A percentile compares a stretch with the other conserved stretches of the same genome.
Evolutionary conservation across 2,329 filamentous ascomycete genomes (phyloP).

Genomic region (Colletotrichum shisoi): DNA sequence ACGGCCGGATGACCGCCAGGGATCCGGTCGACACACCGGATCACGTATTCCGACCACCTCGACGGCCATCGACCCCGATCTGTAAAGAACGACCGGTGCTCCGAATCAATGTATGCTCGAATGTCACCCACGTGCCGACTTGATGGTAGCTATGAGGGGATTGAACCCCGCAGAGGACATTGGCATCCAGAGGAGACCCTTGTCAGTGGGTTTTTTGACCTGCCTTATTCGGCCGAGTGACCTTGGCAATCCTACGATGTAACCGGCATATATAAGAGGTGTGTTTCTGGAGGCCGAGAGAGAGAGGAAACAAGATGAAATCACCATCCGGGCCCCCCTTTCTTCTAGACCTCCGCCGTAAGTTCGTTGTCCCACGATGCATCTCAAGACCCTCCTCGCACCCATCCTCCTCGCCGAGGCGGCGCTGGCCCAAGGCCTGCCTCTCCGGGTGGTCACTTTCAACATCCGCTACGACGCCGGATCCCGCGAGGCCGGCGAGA

Average conservation of each 20-base stretch:
- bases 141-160: slow-evolving; percentile 1
- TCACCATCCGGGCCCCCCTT: slow-evolving; percentile 1
- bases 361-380: slow-evolving; percentile 18
- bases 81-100: neutral
- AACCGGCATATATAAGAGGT: neutral
- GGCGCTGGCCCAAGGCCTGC: slow-evolving; percentile 38
- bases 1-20: neutral
- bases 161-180: slow-evolving; percentile 7
- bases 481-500: slow-evolving; percentile 61
- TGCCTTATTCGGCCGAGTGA: slow-evolving; percentile 24
- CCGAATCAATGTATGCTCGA: neutral
- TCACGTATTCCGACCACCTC: neutral
- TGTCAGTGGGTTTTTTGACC: neutral
- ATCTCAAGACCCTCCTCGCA: slow-evolving; percentile 25
- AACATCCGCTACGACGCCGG: slow-evolving; percentile 73
- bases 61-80: slow-evolving; percentile 9
- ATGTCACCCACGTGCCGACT: slow-evolving; percentile 19
- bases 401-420: slow-evolving; percentile 22
- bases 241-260: neutral
- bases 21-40: neutral
- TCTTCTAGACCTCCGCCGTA: neutral
- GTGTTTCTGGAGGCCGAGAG: too few species aligned
- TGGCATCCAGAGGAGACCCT: slow-evolving; percentile 4
- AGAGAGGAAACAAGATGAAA: neutral
- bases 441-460: slow-evolving; percentile 67